Evolutionary conservation across 495 filamentous ascomycete species (phyloP).

Genomic region (Pseudoneurospora amorphoporcata): DNA sequence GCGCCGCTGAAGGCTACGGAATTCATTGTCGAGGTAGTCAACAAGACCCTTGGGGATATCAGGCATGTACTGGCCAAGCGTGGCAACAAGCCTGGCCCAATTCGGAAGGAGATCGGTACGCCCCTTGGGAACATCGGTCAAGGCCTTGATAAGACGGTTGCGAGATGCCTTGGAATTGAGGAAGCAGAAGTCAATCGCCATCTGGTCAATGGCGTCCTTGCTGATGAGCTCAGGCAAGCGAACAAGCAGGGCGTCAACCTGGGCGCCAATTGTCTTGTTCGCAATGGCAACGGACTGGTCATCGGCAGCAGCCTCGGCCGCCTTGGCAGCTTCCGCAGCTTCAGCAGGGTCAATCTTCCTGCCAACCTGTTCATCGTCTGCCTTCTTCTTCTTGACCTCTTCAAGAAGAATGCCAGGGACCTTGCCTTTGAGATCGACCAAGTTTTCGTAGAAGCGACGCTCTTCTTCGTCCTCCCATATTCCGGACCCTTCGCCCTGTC

Average conservation of each 20-base stretch:
- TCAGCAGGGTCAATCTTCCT: conserved; percentile 43
- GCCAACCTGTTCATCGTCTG: conserved; percentile 52
- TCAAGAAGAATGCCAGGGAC: conserved; percentile 89
- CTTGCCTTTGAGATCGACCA: conserved; percentile 89
- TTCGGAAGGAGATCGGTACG: conserved; percentile 84
- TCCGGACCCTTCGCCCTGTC: conserved; percentile 82
- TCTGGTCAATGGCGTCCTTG: conserved; percentile 85
- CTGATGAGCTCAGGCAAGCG: conserved; percentile 81
- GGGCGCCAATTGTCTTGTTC: conserved; percentile 94
- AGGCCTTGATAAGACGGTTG: conserved; percentile 83
- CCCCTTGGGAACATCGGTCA: conserved; percentile 90
- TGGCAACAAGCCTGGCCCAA: conserved; percentile 88
- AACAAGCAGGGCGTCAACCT: conserved; percentile 84
- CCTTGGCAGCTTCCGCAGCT: conserved; percentile 42
- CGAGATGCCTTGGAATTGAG: conserved; percentile 96
- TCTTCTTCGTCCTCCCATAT: conserved; percentile 99
- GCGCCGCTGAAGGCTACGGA: conserved; percentile 91
- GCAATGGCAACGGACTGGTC: conserved; percentile 89
- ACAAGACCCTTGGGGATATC: conserved; percentile 89
- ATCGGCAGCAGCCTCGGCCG: conserved; percentile 44
- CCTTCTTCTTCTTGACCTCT: conserved; percentile 94
- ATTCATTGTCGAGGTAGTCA: conserved; percentile 91
- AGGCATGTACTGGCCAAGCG: conserved; percentile 84
- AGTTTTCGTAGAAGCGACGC: conserved; percentile 92
- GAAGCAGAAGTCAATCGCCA: conserved; percentile 93